Base-by-base conservation (phyloP, 129 eudicot species). In the Kitagawia praeruptora region DNA sequence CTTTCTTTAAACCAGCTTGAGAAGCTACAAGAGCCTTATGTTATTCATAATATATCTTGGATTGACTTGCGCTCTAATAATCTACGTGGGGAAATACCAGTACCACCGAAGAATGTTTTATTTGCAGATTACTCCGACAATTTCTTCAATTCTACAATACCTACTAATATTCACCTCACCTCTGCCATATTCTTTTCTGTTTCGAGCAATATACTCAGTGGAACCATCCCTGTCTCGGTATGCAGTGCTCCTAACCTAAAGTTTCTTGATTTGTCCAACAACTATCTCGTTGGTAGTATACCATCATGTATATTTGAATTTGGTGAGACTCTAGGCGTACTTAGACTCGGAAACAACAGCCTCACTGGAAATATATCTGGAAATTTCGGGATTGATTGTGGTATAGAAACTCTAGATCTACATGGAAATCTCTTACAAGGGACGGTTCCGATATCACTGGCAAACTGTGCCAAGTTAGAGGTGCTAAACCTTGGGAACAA, bases 1-100 rank as follows among this genome's bases (percentile, higher is more conserved):
- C 85, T 87, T 66, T 84, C 90, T 41, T 72, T 45, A 25, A 87
- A 87, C 42, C 76, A 25, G 4, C 64, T 87, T 71, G 73, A 70
- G 15, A 25, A n/a, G 71, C 72, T 87, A 5, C 80, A 84, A 82
- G 74, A 70, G 38, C 86, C 84, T 72, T 42, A 18, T 76, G n/a
- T 9, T 8, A 71, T 71, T 38, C 75, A 37, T 71, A 71, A 71
- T 40, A 2, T 71, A 16, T 18, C 75, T 34, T 18, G 39, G 25
- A 37, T 71, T 21, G 75, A 71, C 47, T 71, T 71, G 27, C 44
- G 41, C 47, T 71, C 75, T 39, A 71, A 71, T n/a, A 18, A 34
- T 21, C 70, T 87, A 8, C 49, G 25, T 2, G 91, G 91, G 3
- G 67, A 66, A n/a, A 34, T 87, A 64, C 75, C 75, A 27, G 41